phyloP scores from a whole-genome alignment of 306 rosid species.

The Begonia masoniana region DNA sequence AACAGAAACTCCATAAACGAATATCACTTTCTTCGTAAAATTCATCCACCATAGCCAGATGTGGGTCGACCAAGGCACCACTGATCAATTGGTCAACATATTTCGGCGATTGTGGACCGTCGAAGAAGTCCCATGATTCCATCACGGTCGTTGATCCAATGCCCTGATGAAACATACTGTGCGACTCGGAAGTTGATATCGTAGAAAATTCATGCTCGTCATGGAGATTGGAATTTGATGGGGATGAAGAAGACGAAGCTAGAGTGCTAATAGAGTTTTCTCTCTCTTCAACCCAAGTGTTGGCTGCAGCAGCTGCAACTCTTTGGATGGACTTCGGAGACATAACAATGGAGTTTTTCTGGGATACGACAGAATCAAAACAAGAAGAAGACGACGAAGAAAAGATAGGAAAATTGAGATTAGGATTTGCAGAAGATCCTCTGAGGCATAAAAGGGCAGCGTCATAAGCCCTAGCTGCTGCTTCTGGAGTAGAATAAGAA shows the following conservation, averaged over 20 bases:
- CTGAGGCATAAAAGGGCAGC: conserved; percentile 90
- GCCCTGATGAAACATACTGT: conserved; percentile 10
- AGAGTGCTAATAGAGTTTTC: neutral
- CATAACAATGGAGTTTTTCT: conserved; percentile 17
- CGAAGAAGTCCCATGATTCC: conserved; percentile 53
- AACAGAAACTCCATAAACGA: conserved; percentile 82
- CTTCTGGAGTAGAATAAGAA: conserved; percentile 87
- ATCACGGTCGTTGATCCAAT: conserved; percentile 25
- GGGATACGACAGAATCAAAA: neutral
- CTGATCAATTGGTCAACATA: conserved; percentile 52
- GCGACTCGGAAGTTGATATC: too few relatives aligned
- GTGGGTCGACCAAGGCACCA: conserved; percentile 47
- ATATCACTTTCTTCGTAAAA: conserved; percentile 69
- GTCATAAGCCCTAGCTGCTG: conserved; percentile 97
- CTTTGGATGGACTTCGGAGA: conserved; percentile 86
- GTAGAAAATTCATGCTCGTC: conserved; percentile 1
- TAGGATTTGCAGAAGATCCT: conserved; percentile 76
- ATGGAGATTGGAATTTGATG: conserved; percentile 31
- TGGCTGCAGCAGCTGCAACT: conserved; percentile 67
- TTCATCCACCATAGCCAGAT: conserved; percentile 25
- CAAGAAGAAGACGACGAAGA: conserved; percentile 9
- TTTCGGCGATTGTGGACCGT: conserved; percentile 33
- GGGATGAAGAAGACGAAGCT: conserved; percentile 31
- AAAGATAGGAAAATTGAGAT: conserved; percentile 56
- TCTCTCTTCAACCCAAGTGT: neutral